Evolutionary conservation across 805 yeast species (phyloP).

Genomic region (Starmerella floris): DNA sequence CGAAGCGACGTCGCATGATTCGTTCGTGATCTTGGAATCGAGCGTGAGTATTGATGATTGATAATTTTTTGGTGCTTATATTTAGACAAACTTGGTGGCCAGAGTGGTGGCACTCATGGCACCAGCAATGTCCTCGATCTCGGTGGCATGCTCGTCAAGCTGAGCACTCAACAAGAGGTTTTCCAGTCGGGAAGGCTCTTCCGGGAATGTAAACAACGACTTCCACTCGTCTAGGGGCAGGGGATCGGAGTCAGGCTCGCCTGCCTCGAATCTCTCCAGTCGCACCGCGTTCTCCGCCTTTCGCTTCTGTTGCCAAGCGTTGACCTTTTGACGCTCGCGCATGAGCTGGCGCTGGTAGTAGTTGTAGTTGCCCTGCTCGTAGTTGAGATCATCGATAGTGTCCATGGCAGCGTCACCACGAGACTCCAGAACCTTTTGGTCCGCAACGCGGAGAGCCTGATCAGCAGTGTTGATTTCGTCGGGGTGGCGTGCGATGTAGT

Average conservation of each 20-base stretch:
- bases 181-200: constrained; percentile 63
- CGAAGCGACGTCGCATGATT: too few relatives aligned
- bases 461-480: constrained; percentile 19
- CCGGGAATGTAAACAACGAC: constrained; percentile 50
- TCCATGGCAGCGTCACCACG: constrained; percentile 51
- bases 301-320: constrained; percentile 62
- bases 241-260: constrained; percentile 41
- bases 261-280: constrained; percentile 15
- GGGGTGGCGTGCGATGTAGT: constrained; percentile 11
- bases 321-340: constrained; percentile 54
- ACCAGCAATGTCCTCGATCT: constrained; percentile 53
- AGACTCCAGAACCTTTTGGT: constrained; percentile 31
- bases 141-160: constrained; percentile 56
- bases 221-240: constrained; percentile 49
- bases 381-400: constrained; percentile 60
- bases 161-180: constrained; percentile 55
- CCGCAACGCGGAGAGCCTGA: constrained; percentile 32
- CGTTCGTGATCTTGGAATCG: too few relatives aligned
- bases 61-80: too few relatives aligned
- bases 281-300: constrained; percentile 51
- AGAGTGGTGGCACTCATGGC: constrained; percentile 12
- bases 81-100: constrained; percentile 7
- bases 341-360: constrained; percentile 65
- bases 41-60: too few relatives aligned
- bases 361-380: constrained; percentile 67